phyloP scores from a whole-genome alignment of 1,284 basidiomycete genomes.

The Malassezia restricta region DNA sequence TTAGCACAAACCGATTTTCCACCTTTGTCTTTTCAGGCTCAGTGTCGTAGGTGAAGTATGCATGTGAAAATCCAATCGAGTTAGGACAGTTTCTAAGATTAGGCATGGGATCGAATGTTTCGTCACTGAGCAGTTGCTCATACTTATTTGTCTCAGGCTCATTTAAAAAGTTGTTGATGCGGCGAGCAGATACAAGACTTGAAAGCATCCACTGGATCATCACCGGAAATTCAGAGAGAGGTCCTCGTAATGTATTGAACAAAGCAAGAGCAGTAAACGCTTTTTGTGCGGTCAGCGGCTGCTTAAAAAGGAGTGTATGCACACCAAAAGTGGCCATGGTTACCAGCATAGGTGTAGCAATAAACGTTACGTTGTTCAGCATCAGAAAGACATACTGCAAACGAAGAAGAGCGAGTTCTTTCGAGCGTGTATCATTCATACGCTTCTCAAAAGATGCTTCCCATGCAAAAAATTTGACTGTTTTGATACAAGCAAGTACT shows the following conservation, averaged over 20 bases:
- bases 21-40: slow-evolving; percentile 11
- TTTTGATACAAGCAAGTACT: slow-evolving; percentile 51
- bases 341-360: slow-evolving; percentile 55
- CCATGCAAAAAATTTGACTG: slow-evolving; percentile 57
- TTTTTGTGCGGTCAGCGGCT: slow-evolving; percentile 49
- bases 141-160: slow-evolving; percentile 54
- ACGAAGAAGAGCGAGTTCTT: slow-evolving; percentile 49
- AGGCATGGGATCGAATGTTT: slow-evolving; percentile 20
- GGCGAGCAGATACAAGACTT: slow-evolving; percentile 41
- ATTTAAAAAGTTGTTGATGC: slow-evolving; percentile 49
- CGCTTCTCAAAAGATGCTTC: slow-evolving; percentile 48
- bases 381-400: slow-evolving; percentile 48
- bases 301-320: slow-evolving; percentile 51
- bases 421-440: slow-evolving; percentile 48
- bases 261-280: slow-evolving; percentile 52
- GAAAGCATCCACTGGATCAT: slow-evolving; percentile 49
- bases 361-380: slow-evolving; percentile 47
- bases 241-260: slow-evolving; percentile 46
- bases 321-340: slow-evolving; percentile 60
- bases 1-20: slow-evolving; percentile 47
- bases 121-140: slow-evolving; percentile 45
- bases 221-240: slow-evolving; percentile 36
- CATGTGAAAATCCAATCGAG: slow-evolving; percentile 50
- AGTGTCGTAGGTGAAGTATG: slow-evolving; percentile 47
- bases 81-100: slow-evolving; percentile 19